Evolutionary conservation across 352 stramenopile genomes (phyloP).

Genomic region (Phytopythium helicoides): DNA sequence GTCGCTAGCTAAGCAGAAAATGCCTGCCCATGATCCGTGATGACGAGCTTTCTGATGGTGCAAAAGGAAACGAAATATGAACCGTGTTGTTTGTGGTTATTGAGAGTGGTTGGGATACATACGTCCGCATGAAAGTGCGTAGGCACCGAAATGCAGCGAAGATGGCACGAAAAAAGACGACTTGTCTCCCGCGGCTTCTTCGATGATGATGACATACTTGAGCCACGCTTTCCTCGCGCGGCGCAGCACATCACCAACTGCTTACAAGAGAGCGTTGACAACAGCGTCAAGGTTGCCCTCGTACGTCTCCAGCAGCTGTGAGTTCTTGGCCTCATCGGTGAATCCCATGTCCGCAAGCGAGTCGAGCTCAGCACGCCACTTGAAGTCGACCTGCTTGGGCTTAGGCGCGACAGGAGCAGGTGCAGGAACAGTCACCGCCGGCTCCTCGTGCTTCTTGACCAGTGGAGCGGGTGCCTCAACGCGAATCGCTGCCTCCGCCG

Average conservation of each 20-base stretch:
- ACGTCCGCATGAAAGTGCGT: no score
- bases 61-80: no score
- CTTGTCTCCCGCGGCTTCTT: no score
- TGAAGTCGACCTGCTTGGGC: conserved; percentile 37
- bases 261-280: conserved; percentile 46
- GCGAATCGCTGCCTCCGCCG: conserved; percentile 26
- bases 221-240: not conserved
- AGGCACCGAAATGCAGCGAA: no score
- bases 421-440: conserved; percentile 24
- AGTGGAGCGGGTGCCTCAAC: conserved; percentile 30
- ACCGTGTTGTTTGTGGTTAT: no score
- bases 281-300: conserved; percentile 67
- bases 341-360: conserved; percentile 74
- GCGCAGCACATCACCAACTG: not conserved
- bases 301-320: conserved; percentile 50
- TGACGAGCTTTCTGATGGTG: no score
- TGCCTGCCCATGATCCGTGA: no score
- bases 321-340: conserved; percentile 47
- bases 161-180: no score
- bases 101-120: no score
- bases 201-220: not conserved
- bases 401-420: conserved; percentile 17
- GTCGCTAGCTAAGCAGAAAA: no score
- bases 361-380: conserved; percentile 45
- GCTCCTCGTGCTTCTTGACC: conserved; percentile 11